Base-by-base conservation (phyloP, 2,329 filamentous ascomycete genomes). In the Graphilbum ipis-grandicollis region DNA sequence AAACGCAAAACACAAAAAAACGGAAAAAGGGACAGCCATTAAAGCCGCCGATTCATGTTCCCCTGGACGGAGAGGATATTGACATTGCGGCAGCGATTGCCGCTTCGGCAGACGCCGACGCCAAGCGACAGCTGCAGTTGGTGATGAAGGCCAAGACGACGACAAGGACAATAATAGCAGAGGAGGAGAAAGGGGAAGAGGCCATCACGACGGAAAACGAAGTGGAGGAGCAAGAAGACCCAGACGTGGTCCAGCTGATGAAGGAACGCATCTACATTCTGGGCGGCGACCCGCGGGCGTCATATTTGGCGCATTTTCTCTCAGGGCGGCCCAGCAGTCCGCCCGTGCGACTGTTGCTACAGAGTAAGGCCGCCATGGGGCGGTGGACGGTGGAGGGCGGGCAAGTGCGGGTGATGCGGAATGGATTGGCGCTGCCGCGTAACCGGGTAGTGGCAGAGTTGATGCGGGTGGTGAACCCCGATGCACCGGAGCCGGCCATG, bases 291-390 rank as follows among this genome's bases (percentile, higher is more conserved):
- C 30, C 42, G 10, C 36, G 32, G 9, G 52, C 51, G 7, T 44
- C 43, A 26, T 56, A 50, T 34, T 46, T 56, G 36, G 46, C 52
- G 2, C 51, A 55, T 37, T 38, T 44, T 2, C 39, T 56, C 14
- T 48, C 53, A 10, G 44, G 47, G 19, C 46, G 48, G 35, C 35
- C 46, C 5, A 40, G 45, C 3, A 46, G 48, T 15, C 50, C 52
- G 4, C 50, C 52, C 1, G 47, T 52, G 23, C 48, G 46, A 19
- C 48, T 52, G 37, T 39, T 56, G 8, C 40, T 54, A 15, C 42
- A 49, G 32, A 39, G 34, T 12, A 29, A 15, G 26, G 31, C 31
- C 14, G 29, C 48, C 1, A 39, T 42, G 43, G 39, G 33, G 59
- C 35, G 32, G 18, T 54, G 50, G 49, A n/a, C 42, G 6, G 22